Base-by-base conservation (phyloP, 2,329 filamentous ascomycete genomes). In the Xylariaceae sp. region DNA sequence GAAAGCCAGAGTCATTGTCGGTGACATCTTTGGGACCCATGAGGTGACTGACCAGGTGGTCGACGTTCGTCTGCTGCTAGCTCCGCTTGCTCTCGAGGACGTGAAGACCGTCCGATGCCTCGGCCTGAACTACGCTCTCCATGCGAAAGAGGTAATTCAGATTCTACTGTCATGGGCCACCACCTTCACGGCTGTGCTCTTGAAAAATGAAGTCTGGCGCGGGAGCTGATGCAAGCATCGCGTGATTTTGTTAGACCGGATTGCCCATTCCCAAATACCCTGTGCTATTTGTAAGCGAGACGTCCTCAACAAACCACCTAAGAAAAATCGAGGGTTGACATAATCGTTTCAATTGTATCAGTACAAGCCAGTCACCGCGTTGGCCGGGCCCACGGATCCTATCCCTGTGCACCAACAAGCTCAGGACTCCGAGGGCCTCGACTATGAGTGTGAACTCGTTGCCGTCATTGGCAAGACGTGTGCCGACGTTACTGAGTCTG, bases 381-480 rank as follows among this genome's bases (percentile, higher is more conserved):
- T 90, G 29, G 69, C 79, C 0, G 86, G 86, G 1, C 86, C 86
- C 0, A 74, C 70, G 2, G 84, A 87, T 62, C 74, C 83, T 1
- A 85, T 90, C 50, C 85, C 86, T 2, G 76, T 92, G 37, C 80
- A 83, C 27, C 65, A 71, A 2, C 73, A 87, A 56, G 87, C 85
- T 0, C 87, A 90, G 70, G 76, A 85, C 57, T 76, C 76, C 47
- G 73, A 74, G n/a, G 84, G 84, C 0, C 72, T 89, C 19, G 88
- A 91, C 71, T 91, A 91, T 70, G 88, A 92, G 72, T 89, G 86
- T 68, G 88, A 92, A 72, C 77, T 92, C 5, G 85, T 90, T 11
- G 76, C 83, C 39, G 75, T 91, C 6, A 89, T 91, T 59, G 86
- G 86, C 29, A 86, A 84, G 69, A 73, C 79, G 56, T 86, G 83